These are phyloP conservation scores for Ogataea ganodermae DNA, from an alignment of 805 yeast genomes.

Conservation along the genomic window DNA sequence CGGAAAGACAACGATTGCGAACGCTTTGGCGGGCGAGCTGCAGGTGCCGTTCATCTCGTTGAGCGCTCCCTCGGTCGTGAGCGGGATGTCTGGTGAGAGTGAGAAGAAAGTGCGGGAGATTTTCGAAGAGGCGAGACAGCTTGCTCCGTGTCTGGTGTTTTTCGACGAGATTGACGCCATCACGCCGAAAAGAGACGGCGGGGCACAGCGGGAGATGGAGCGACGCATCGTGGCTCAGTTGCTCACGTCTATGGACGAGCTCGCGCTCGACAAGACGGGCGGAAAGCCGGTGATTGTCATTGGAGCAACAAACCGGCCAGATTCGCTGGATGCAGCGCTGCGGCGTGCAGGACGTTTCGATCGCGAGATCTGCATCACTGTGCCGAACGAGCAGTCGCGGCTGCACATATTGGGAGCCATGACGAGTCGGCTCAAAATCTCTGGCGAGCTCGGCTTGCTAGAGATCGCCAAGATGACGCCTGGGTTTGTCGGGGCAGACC, in stretches of 20 bases:
- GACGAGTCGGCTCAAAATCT: slow-evolving; percentile 65
- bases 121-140: slow-evolving; percentile 84
- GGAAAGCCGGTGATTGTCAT: slow-evolving; percentile 92
- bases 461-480: slow-evolving; percentile 90
- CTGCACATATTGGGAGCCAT: slow-evolving; percentile 73
- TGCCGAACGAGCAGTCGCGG: slow-evolving; percentile 88
- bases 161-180: slow-evolving; percentile 98
- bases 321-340: slow-evolving; percentile 89
- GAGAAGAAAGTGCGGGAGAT: slow-evolving; percentile 92
- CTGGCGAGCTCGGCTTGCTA: slow-evolving; percentile 68
- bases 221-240: slow-evolving; percentile 94
- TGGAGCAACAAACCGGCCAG: slow-evolving; percentile 98
- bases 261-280: slow-evolving; percentile 81
- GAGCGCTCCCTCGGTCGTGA: slow-evolving; percentile 94
- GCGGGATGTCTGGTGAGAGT: slow-evolving; percentile 99
- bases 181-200: slow-evolving; percentile 97
- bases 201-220: slow-evolving; percentile 98
- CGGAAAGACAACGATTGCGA: slow-evolving; percentile 96
- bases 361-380: slow-evolving; percentile 88
- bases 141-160: slow-evolving; percentile 92
- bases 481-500: slow-evolving; percentile 97
- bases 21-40: slow-evolving; percentile 92
- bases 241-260: slow-evolving; percentile 91
- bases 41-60: slow-evolving; percentile 89
- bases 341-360: slow-evolving; percentile 97